A percentile compares a stretch with the other conserved stretches of the same genome.
Evolutionary conservation across 192 early-diverging fungal genomes (phyloP).

Genomic region (Cetraspora pellucida): DNA sequence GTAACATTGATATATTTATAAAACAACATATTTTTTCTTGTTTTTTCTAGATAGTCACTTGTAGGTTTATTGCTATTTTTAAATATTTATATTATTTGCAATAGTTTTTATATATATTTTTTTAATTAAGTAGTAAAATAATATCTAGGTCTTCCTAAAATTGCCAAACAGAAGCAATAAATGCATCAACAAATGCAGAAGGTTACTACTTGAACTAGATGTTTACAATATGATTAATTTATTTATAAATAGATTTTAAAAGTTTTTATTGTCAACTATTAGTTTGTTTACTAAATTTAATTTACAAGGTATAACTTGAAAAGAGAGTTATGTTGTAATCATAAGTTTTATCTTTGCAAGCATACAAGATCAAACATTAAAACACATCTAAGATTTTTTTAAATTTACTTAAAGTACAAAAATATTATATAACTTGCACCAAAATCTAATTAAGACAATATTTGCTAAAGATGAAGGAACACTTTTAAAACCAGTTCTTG

Average conservation of each 20-base stretch:
- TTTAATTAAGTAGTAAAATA: conserved; percentile 23
- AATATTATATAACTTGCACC: conserved; percentile 26
- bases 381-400: conserved; percentile 13
- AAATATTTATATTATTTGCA: not conserved
- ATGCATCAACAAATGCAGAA: conserved; percentile 16
- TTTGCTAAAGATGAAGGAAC: not conserved
- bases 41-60: too few species aligned
- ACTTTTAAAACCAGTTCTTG: conserved; percentile 25
- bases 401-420: conserved; percentile 29
- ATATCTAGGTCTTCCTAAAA: conserved; percentile 26
- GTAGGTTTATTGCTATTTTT: conserved; percentile 18
- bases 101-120: conserved; percentile 24
- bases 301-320: conserved; percentile 24
- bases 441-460: conserved; percentile 26
- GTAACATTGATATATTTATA: conserved; percentile 34
- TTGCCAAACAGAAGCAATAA: not conserved
- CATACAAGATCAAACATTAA: conserved; percentile 15
- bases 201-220: conserved; percentile 32
- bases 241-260: conserved; percentile 20
- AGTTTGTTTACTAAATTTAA: conserved; percentile 18
- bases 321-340: conserved; percentile 22
- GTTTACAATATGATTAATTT: conserved; percentile 35
- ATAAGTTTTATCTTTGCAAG: conserved; percentile 17
- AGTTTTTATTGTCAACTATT: conserved; percentile 20
- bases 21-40: conserved; percentile 38